phyloP scores from a whole-genome alignment of 2,329 filamentous ascomycete genomes.

The Penicillium sp. region DNA sequence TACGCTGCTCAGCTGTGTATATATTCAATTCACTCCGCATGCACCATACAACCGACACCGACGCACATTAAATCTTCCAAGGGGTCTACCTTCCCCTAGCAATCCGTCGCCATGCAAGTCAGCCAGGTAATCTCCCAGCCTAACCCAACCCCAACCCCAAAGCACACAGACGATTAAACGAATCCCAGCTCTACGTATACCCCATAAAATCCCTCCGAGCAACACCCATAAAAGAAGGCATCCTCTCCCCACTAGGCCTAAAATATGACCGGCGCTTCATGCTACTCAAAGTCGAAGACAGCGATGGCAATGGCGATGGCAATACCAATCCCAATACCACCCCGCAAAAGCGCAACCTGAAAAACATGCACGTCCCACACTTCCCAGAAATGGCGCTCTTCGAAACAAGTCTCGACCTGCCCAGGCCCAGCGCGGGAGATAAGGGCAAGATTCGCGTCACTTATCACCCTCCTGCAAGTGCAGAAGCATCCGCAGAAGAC shows the following conservation, averaged over 20 bases:
- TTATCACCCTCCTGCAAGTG: slow-evolving; percentile 34
- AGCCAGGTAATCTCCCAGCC: neutral
- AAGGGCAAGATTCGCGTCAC: slow-evolving; percentile 46
- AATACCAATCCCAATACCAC: slow-evolving; percentile 2
- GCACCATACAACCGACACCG: no score
- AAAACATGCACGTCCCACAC: slow-evolving; percentile 64
- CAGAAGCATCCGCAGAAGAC: slow-evolving; percentile 31
- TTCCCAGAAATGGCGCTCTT: slow-evolving; percentile 69
- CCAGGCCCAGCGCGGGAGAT: slow-evolving; percentile 18
- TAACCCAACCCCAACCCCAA: no score
- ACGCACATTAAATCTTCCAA: no score
- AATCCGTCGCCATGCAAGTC: no score
- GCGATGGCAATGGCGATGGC: slow-evolving; percentile 28
- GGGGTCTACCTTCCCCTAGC: no score
- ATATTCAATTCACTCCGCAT: no score
- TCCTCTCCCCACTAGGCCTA: slow-evolving; percentile 66
- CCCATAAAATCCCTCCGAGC: slow-evolving; percentile 74
- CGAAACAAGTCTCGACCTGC: slow-evolving; percentile 56
- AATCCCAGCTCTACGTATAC: slow-evolving; percentile 71
- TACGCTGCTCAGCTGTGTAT: no score
- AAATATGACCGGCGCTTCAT: slow-evolving; percentile 72
- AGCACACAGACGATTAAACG: no score
- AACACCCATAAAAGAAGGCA: slow-evolving; percentile 57
- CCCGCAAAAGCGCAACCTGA: slow-evolving; percentile 29
- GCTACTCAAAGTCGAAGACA: slow-evolving; percentile 58